Percentiles rank a stretch among this genome's conserved stretches.
phyloP scores from a whole-genome alignment of 2,329 filamentous ascomycete species.

The Colletotrichum cuscutae region DNA sequence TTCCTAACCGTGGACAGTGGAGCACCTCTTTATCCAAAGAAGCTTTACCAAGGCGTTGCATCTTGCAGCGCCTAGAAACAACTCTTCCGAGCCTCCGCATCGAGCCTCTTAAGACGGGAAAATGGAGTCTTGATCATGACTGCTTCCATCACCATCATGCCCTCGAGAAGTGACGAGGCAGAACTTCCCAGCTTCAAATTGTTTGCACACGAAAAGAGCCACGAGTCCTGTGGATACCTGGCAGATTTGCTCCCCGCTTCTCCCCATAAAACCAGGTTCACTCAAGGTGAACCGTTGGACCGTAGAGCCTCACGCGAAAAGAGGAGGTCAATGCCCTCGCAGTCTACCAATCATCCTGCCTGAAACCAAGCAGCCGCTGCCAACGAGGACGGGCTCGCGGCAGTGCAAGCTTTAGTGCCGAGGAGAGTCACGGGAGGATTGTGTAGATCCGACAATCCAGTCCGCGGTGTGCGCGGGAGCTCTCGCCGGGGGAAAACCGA shows the following conservation, averaged over 20 bases:
- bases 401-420: not conserved
- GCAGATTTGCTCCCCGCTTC: not conserved
- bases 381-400: not conserved
- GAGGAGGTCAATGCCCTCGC: not conserved
- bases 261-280: not conserved
- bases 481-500: not conserved
- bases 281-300: not conserved
- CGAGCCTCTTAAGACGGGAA: too few relatives aligned
- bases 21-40: not conserved
- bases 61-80: not conserved
- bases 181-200: not conserved
- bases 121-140: not conserved
- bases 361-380: not conserved
- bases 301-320: not conserved
- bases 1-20: not conserved
- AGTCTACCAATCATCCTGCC: not conserved
- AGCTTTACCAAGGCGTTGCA: not conserved
- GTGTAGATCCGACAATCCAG: not conserved
- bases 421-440: not conserved
- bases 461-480: not conserved
- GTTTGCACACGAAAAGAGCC: not conserved
- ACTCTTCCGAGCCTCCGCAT: not conserved
- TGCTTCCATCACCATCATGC: not conserved
- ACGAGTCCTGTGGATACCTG: not conserved
- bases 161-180: not conserved